Conservation (phyloP, 345 rosid genomes). For the Rubroshorea leprosula region DNA sequence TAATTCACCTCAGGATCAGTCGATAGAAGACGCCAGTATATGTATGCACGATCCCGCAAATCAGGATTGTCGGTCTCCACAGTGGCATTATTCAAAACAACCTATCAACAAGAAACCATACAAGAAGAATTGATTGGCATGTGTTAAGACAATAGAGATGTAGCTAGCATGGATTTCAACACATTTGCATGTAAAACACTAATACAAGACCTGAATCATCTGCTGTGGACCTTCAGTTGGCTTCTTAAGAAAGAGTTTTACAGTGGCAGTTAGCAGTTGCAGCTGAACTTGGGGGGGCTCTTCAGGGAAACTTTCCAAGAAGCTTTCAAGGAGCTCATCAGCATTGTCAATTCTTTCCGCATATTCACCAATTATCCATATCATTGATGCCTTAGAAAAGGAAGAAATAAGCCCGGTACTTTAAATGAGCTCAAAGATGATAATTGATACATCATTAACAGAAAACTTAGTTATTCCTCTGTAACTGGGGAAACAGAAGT, state of each 20-base stretch:
- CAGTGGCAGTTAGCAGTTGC: constrained; percentile 99
- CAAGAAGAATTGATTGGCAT: constrained; percentile 1
- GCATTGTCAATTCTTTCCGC: constrained; percentile 99
- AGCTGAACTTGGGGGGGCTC: constrained; percentile 99
- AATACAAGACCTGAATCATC: constrained; percentile 86
- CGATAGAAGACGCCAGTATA: constrained; percentile 96
- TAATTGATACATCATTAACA: no score
- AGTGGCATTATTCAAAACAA: constrained; percentile 95
- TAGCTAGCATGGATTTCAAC: not conserved
- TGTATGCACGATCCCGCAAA: constrained; percentile 95
- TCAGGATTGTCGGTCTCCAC: constrained; percentile 99
- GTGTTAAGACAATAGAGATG: not conserved
- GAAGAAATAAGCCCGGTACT: constrained; percentile 9
- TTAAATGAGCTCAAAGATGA: constrained; percentile 4
- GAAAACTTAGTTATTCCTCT: no score
- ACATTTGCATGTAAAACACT: not conserved
- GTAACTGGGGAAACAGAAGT: constrained; percentile 17
- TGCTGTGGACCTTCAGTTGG: constrained; percentile 99
- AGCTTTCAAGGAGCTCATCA: constrained; percentile 98
- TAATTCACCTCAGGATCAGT: constrained; percentile 92
- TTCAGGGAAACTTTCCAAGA: constrained; percentile 97
- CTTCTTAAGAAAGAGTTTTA: constrained; percentile 92
- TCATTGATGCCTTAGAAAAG: constrained; percentile 81
- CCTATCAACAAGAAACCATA: constrained; percentile 38
- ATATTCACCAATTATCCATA: constrained; percentile 99